phyloP scores from a whole-genome alignment of 352 stramenopile species.

The Phytopythium vexans region DNA sequence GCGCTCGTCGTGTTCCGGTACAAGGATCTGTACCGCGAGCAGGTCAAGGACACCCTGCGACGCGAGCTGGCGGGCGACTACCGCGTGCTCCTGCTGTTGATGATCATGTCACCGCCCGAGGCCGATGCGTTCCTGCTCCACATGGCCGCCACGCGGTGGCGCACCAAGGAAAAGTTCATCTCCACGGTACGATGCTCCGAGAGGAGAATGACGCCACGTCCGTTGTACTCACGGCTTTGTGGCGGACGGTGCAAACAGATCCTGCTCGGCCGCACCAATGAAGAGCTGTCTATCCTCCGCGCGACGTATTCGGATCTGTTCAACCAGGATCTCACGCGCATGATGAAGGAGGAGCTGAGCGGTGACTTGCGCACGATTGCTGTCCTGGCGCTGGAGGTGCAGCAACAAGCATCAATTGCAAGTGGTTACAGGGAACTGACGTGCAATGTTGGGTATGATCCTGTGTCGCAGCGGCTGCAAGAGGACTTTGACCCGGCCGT shows the following conservation, averaged over 20 bases:
- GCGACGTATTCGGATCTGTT: conserved; percentile 75
- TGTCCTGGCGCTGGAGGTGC: conserved; percentile 53
- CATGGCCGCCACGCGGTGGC: conserved; percentile 40
- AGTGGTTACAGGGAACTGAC: neutral
- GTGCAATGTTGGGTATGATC: neutral
- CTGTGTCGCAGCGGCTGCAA: conserved; percentile 19
- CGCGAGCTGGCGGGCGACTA: conserved; percentile 68
- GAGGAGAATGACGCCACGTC: neutral
- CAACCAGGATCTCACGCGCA: conserved; percentile 63
- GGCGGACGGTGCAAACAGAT: conserved; percentile 29
- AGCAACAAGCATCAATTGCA: too few species aligned
- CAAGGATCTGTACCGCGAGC: conserved; percentile 54
- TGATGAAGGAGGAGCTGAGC: conserved; percentile 59
- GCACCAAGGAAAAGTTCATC: conserved; percentile 62
- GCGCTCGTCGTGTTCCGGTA: conserved; percentile 64
- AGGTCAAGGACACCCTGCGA: conserved; percentile 61
- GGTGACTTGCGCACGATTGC: conserved; percentile 73
- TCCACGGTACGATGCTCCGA: conserved; percentile 46
- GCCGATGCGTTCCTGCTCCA: conserved; percentile 67
- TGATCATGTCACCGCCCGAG: conserved; percentile 60
- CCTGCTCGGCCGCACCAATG: conserved; percentile 61
- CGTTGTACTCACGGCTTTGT: neutral
- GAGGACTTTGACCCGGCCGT: conserved; percentile 42
- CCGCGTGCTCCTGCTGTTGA: conserved; percentile 58
- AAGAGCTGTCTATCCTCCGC: conserved; percentile 73